These are phyloP conservation scores for Rhizophagus clarus DNA, from an alignment of 192 early-diverging fungal species.

Conservation along the genomic window DNA sequence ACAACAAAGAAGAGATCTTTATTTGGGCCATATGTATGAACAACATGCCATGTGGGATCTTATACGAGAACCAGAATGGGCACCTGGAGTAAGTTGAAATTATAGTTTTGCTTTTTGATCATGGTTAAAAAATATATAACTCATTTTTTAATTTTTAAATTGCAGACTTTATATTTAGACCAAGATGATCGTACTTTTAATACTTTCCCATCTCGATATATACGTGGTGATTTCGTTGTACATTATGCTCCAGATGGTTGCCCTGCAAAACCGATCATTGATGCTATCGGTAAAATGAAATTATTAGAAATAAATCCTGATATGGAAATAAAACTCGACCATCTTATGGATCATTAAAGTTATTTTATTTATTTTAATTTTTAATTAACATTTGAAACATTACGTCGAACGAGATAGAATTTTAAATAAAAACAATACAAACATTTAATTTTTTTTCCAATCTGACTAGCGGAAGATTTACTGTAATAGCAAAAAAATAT, in stretches of 20 bases:
- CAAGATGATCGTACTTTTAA: constrained; percentile 59
- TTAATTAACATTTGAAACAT: too few species aligned
- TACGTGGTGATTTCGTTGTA: constrained; percentile 54
- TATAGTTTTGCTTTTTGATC: not conserved
- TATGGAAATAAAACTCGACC: constrained; percentile 17
- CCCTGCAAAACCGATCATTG: constrained; percentile 50
- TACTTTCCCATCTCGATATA: constrained; percentile 54
- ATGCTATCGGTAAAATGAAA: constrained; percentile 43
- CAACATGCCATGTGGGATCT: constrained; percentile 63
- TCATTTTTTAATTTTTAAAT: not conserved
- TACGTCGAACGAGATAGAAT: too few species aligned
- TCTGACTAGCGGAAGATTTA: too few species aligned
- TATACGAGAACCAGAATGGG: constrained; percentile 42
- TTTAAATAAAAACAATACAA: too few species aligned
- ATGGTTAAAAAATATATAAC: too few species aligned
- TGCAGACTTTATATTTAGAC: constrained; percentile 44
- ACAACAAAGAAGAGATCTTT: constrained; percentile 45
- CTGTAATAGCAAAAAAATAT: too few species aligned
- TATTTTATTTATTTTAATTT: too few species aligned
- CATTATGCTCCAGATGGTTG: constrained; percentile 62
- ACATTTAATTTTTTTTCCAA: too few species aligned
- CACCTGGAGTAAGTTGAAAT: constrained; percentile 34
- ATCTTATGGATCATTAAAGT: not conserved
- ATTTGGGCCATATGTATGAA: constrained; percentile 46
- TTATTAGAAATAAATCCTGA: constrained; percentile 34